A percentile compares a stretch with the other conserved stretches of the same genome.
phyloP scores from a whole-genome alignment of 2,329 filamentous ascomycete species.

The Metarhizium humberi region DNA sequence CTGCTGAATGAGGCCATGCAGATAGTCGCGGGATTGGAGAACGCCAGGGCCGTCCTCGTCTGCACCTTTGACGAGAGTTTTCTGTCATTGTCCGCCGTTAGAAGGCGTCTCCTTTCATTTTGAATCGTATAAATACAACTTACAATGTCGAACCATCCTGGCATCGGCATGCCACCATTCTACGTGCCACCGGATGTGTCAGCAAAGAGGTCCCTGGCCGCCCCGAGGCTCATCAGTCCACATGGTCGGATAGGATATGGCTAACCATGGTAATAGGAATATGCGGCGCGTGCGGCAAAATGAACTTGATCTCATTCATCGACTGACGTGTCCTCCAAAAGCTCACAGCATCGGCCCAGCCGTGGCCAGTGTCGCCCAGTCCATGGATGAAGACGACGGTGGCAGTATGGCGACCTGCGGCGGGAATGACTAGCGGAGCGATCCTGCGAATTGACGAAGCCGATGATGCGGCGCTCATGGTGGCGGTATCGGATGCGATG shows the following conservation, averaged over 20 bases:
- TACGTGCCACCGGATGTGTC: constrained; percentile 19
- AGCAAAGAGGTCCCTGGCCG: neutral
- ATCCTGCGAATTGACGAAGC: constrained; percentile 20
- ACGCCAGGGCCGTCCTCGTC: constrained; percentile 67
- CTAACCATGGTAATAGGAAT: constrained; percentile 68
- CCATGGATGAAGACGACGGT: constrained; percentile 94
- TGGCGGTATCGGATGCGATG: neutral
- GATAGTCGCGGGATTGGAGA: constrained; percentile 45
- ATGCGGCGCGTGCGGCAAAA: constrained; percentile 81
- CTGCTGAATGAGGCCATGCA: constrained; percentile 67
- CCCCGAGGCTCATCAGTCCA: neutral
- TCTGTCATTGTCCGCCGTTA: constrained; percentile 23
- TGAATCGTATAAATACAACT: constrained; percentile 7
- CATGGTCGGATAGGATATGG: neutral
- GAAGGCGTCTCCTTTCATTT: neutral
- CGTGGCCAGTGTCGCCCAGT: constrained; percentile 72
- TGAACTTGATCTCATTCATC: constrained; percentile 85
- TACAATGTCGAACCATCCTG: constrained; percentile 81
- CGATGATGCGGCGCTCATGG: constrained; percentile 10
- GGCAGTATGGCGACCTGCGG: constrained; percentile 75
- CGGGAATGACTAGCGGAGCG: constrained; percentile 62
- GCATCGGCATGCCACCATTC: constrained; percentile 73
- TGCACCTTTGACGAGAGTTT: constrained; percentile 14
- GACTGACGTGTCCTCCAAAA: constrained; percentile 74
- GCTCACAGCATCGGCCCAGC: constrained; percentile 76